Base-by-base conservation (phyloP, 2,329 filamentous ascomycete genomes). In the Leptosphaerulina australis region DNA sequence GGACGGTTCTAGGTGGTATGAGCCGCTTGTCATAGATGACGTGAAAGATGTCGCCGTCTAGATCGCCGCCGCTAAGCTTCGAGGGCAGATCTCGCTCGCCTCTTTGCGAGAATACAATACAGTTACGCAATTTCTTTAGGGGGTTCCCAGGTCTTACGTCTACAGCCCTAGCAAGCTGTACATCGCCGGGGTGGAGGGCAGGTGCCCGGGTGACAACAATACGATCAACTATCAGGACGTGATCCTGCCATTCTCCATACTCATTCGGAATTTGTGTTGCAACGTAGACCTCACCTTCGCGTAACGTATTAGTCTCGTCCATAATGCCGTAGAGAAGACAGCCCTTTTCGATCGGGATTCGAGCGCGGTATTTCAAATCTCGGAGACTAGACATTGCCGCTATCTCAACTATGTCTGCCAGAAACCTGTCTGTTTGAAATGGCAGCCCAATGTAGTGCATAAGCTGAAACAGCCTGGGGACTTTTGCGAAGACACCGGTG, bases 1-100 rank as follows among this genome's bases (percentile, higher is more conserved):
- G 0, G n/a, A 78, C 83, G 0, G 73, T 76, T 0, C 50, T 61
- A 4, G 64, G 67, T 0, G 81, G 78, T 1, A 80, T 68, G 0
- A 85, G 77, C 0, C 69, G 64, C 0, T 71, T 59, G 58, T 95
- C 90, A 79, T 83, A 94, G 37, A 95, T 88, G 39, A 95, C 74
- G 56, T 91, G 88, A 70, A 88, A 96, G 0, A 90, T 74, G 67
- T 96, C 91, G 0, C 91, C 91, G 57, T 94, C 90, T 0, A 96
- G 79, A 68, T 96, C 91, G 0, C 91, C 91, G 1, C 91, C 91
- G 44, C 87, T 88, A 0, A 96, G 77, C 69, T 87, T 82, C 53
- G 88, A 93, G 0, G 90, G 90, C 0, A 96, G 75, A 63, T 95
- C 91, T 12, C 91, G 83, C 0, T 60, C 20, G 0, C 91, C 91